These are phyloP conservation scores for Lasiosphaeris hirsuta DNA, from an alignment of 495 filamentous ascomycete species.

Conservation along the genomic window DNA sequence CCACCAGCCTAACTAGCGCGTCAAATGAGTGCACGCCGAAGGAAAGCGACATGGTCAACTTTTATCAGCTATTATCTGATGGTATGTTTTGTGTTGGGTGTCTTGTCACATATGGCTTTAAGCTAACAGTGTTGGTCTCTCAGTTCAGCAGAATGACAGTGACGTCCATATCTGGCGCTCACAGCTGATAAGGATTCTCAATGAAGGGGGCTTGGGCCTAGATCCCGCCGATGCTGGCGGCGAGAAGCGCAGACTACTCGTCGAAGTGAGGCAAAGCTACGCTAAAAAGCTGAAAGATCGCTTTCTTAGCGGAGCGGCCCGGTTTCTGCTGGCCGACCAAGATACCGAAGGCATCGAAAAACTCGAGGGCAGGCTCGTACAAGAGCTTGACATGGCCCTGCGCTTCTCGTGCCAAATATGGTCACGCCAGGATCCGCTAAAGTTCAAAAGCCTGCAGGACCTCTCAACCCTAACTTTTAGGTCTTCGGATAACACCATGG, in stretches of 20 bases:
- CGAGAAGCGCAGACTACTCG: not conserved
- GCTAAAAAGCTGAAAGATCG: slow-evolving; percentile 15
- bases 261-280: slow-evolving; percentile 10
- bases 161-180: slow-evolving; percentile 11
- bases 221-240: not conserved
- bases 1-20: not conserved
- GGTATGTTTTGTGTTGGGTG: slow-evolving; percentile 9
- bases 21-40: not conserved
- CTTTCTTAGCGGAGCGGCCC: slow-evolving; percentile 18
- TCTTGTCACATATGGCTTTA: not conserved
- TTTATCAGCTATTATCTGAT: slow-evolving; percentile 4
- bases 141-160: slow-evolving; percentile 8
- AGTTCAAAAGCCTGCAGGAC: slow-evolving; percentile 1
- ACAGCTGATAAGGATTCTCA: slow-evolving; percentile 10
- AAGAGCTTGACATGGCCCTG: slow-evolving; percentile 15
- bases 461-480: not conserved
- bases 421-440: slow-evolving; percentile 10
- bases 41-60: slow-evolving; percentile 10
- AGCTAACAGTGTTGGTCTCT: not conserved
- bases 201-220: slow-evolving; percentile 8
- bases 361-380: slow-evolving; percentile 5
- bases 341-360: slow-evolving; percentile 13
- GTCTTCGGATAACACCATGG: slow-evolving; percentile 1
- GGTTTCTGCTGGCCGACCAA: slow-evolving; percentile 16
- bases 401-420: slow-evolving; percentile 23